Base-by-base conservation (phyloP, 495 filamentous ascomycete genomes). In the Barbatosphaeria neglecta region DNA sequence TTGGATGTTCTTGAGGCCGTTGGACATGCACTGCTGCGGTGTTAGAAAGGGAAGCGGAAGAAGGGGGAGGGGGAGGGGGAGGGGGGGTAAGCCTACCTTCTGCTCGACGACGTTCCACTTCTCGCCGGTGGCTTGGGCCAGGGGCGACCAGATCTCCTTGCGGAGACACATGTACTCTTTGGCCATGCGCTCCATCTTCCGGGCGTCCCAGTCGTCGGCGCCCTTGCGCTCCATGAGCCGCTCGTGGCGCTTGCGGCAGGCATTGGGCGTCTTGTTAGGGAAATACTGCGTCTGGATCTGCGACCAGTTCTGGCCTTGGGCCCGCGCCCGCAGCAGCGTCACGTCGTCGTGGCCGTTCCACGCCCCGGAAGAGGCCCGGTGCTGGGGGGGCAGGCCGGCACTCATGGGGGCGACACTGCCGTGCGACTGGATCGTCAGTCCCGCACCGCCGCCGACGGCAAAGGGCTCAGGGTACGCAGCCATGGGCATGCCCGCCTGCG, bases 181-280 rank as follows among this genome's bases (percentile, higher is more conserved):
- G 17, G 81, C 77, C 11, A 89, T 64, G 10, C 57, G 63, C 49
- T 86, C 78, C 9, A 84, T 59, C 66, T 78, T 79, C 23, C 74
- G 60, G 9, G 67, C 69, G 53, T 85, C 80, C 75, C 80, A 82
- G 50, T 83, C 77, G 44, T 83, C 74, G 28, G 65, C 66, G 37
- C 75, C 76, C 37, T 67, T 67, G 37, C 75, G 66, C 63, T 85
- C 82, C 68, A 86, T 77, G 48, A 87, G 65, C 22, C 84, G 67
- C 61, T 87, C 84, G 55, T 87, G 80, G 28, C 84, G 74, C 61
- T 89, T 89, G 15, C 84, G 82, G 62, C 84, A 89, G 13, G 84
- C 84, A 62, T 89, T 89, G 16, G 82, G 70, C 16, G 82, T 82
- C 62, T 87, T 87, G 52, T 57, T 62, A 6, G 80, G 82, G 54